Base-by-base conservation (phyloP, 83 land plant species). In the Diphasiastrum complanatum region DNA sequence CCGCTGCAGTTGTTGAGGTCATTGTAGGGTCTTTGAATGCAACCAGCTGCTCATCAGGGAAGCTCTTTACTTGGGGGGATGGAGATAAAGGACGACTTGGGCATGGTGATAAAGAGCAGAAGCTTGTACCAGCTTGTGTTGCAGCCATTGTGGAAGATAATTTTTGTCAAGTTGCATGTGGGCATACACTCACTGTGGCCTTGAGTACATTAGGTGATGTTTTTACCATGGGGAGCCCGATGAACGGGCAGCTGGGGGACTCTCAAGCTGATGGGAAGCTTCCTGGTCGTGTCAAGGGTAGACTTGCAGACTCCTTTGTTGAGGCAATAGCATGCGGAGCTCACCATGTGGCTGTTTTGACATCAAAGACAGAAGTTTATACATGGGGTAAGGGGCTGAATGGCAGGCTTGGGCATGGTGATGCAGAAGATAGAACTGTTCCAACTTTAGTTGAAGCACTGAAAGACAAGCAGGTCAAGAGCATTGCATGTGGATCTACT, bases 11-110 rank as follows among this genome's bases (percentile, higher is more conserved):
- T 56, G 99, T 87, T 25, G 92, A 93, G 61, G 75, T 76, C 19
- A 71, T 70, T 61, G 75, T 57, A 41, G 78, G 70, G 8, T 56
- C 70, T 55, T 71, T 81, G 23, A 64, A 30, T 69, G 77, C 85
- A 20, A 68, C 63, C 30, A 64, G 64, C 29, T 71, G 69, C 51
- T 75, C 78, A 35, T 71, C 85, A 50, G 89, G 89, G 23, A 85
- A 86, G 66, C 81, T 93, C 8, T 93, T 85, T 66, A 93, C 99
- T 0, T 93, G 99, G 99, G 99, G 99, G 0, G 89, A 86, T 73
- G 99, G 99, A 16, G 93, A 93, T 57, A 86, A 84, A 62, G 75
- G 79, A 19, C 75, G 70, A 45, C 79, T 93, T 34, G 99, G 99
- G 33, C 99, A 89, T 69, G 93, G 89, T 30, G 93, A 93, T 74